These are phyloP conservation scores for Zygotorulaspora florentina DNA, from an alignment of 805 yeast genomes.

Conservation along the genomic window DNA sequence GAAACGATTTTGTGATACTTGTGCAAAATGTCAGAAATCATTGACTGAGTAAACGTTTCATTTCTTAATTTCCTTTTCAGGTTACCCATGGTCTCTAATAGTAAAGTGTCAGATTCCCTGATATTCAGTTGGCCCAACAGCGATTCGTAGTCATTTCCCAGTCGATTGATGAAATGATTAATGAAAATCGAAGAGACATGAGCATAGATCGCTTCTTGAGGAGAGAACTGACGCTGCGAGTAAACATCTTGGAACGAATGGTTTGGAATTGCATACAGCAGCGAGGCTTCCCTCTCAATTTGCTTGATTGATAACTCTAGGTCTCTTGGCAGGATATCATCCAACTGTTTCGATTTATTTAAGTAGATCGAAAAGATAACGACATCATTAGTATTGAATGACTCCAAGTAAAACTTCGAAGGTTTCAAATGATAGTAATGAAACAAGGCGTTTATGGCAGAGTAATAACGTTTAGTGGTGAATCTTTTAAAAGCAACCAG, in stretches of 20 bases:
- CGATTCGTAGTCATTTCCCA: slow-evolving; percentile 83
- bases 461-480: slow-evolving; percentile 79
- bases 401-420: slow-evolving; percentile 89
- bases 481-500: slow-evolving; percentile 84
- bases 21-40: slow-evolving; percentile 71
- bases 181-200: slow-evolving; percentile 91
- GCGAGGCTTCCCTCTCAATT: slow-evolving; percentile 88
- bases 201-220: slow-evolving; percentile 92
- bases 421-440: slow-evolving; percentile 82
- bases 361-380: slow-evolving; percentile 85
- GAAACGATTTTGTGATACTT: slow-evolving; percentile 67
- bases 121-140: slow-evolving; percentile 61
- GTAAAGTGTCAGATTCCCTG: slow-evolving; percentile 56
- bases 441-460: slow-evolving; percentile 81
- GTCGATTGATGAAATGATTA: slow-evolving; percentile 88
- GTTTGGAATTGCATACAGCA: slow-evolving; percentile 86
- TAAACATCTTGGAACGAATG: slow-evolving; percentile 74
- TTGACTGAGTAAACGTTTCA: slow-evolving; percentile 87
- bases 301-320: slow-evolving; percentile 76
- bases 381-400: slow-evolving; percentile 75
- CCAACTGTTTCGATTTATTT: slow-evolving; percentile 51
- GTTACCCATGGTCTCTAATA: slow-evolving; percentile 64
- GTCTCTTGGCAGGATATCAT: slow-evolving; percentile 31
- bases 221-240: slow-evolving; percentile 70
- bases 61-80: slow-evolving; percentile 86